phyloP scores from a whole-genome alignment of 2,329 filamentous ascomycete genomes.

The Cladosporium sp. region DNA sequence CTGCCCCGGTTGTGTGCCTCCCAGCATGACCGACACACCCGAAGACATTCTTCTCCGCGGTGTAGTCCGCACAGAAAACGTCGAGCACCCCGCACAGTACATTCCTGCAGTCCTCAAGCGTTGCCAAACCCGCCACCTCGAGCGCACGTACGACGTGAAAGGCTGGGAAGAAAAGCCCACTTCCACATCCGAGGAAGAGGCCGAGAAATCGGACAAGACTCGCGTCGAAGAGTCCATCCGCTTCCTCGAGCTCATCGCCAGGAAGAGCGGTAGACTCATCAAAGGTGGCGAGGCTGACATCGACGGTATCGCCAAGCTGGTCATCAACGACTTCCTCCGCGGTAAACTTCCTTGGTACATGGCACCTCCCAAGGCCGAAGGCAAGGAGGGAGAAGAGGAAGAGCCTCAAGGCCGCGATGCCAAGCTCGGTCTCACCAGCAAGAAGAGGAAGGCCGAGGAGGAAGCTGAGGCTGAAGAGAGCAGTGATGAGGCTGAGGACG shows the following conservation, averaged over 20 bases:
- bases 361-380: constrained; percentile 57
- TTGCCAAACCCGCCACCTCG: constrained; percentile 81
- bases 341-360: constrained; percentile 98
- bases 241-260: constrained; percentile 80
- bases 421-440: constrained; percentile 75
- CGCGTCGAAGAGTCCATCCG: constrained; percentile 60
- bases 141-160: constrained; percentile 85
- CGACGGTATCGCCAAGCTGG: constrained; percentile 93
- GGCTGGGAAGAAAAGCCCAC: constrained; percentile 49
- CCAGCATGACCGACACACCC: constrained; percentile 75
- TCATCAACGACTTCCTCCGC: constrained; percentile 90
- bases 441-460: constrained; percentile 61
- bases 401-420: constrained; percentile 65
- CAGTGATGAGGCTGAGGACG: constrained; percentile 33
- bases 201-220: constrained; percentile 26
- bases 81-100: constrained; percentile 94
- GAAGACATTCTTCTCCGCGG: constrained; percentile 85
- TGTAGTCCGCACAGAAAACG: constrained; percentile 90
- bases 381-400: constrained; percentile 48
- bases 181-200: constrained; percentile 15
- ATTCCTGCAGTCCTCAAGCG: constrained; percentile 75
- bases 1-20: constrained; percentile 92
- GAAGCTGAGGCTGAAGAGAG: constrained; percentile 21
- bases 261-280: constrained; percentile 79
- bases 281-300: constrained; percentile 93